Percentiles rank a stretch among this genome's conserved stretches.
Evolutionary conservation across 768 basidiomycete genomes (phyloP).

Genomic region (Crucibulum laeve): DNA sequence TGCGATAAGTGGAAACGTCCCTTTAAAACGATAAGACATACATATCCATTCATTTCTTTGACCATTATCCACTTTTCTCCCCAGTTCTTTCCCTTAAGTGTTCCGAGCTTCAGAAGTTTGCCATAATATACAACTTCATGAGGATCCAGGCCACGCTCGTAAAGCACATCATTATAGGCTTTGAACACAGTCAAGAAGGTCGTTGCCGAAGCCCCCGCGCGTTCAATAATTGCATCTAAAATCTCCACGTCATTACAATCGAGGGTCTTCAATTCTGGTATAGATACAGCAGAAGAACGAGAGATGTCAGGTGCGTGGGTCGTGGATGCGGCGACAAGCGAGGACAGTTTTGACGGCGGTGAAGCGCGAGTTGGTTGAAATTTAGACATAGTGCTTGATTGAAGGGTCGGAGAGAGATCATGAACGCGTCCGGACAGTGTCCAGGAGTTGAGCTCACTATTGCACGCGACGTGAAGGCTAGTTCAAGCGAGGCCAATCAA

Average conservation of each 20-base stretch:
- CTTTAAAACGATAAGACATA: conserved; percentile 8
- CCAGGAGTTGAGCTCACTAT: no score
- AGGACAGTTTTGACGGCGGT: conserved; percentile 33
- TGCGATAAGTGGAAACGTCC: no score
- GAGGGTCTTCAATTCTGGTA: conserved; percentile 49
- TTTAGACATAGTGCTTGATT: conserved; percentile 26
- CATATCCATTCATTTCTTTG: conserved; percentile 51
- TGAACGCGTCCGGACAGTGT: no score
- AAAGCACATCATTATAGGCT: conserved; percentile 76
- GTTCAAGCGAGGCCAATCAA: no score
- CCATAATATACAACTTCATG: conserved; percentile 81
- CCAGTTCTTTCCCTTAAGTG: conserved; percentile 78
- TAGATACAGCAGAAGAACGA: conserved; percentile 32
- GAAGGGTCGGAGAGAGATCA: no score
- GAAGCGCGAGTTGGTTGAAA: conserved; percentile 47
- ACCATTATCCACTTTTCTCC: conserved; percentile 75
- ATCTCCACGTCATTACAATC: conserved; percentile 59
- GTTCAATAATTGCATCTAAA: conserved; percentile 68
- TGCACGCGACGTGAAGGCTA: no score
- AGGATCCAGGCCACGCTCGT: conserved; percentile 70
- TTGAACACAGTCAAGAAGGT: conserved; percentile 82
- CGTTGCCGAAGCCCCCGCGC: conserved; percentile 63
- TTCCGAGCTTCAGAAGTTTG: conserved; percentile 78
- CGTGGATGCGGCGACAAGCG: conserved; percentile 12
- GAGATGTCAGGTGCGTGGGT: conserved; percentile 28